Evolutionary conservation across 2,329 filamentous ascomycete genomes (phyloP).

Genomic region (Fusarium protoensiforme): DNA sequence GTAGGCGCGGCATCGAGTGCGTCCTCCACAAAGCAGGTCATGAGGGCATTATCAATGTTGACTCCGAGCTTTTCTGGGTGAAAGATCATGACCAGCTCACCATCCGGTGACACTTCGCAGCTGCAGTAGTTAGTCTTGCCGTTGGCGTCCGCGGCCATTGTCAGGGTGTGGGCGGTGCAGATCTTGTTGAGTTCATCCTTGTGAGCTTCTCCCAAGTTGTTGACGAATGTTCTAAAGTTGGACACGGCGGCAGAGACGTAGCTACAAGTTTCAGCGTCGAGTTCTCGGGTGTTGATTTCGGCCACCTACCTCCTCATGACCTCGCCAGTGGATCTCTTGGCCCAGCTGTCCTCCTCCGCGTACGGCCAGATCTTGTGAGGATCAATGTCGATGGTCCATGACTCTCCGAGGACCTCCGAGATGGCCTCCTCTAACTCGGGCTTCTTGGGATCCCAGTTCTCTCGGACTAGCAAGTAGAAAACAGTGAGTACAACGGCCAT

Average conservation of each 20-base stretch:
- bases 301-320: not conserved
- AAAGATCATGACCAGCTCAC: not conserved
- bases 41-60: not conserved
- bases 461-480: not conserved
- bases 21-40: not conserved
- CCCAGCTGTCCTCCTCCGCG: not conserved
- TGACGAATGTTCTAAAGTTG: not conserved
- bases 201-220: not conserved
- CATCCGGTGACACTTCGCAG: not conserved
- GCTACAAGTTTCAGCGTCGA: not conserved
- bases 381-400: not conserved
- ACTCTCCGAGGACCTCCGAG: not conserved
- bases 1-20: not conserved
- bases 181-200: not conserved
- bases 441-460: not conserved
- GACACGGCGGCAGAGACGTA: not conserved
- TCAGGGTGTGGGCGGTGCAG: not conserved
- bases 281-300: accelerated
- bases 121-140: not conserved
- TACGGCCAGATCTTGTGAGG: not conserved
- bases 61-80: not conserved
- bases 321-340: not conserved
- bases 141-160: not conserved
- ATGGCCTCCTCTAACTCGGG: not conserved
- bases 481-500: not conserved